Base-by-base conservation (phyloP, 768 basidiomycete species). In the Pseudohyphozyma bogoriensis region DNA sequence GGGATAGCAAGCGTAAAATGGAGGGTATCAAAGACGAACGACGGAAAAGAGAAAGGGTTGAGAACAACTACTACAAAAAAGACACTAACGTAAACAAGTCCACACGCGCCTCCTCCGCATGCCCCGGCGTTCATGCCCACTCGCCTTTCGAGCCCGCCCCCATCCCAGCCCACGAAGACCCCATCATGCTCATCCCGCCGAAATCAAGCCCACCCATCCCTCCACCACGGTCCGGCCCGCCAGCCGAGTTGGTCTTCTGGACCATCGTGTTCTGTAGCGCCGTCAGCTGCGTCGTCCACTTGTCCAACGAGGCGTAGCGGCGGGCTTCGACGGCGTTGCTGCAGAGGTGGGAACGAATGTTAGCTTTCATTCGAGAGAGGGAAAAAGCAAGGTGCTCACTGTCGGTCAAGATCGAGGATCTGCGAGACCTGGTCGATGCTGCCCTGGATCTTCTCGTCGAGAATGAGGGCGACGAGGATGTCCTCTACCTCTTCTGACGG, bases 361-460 rank as follows among this genome's bases (percentile, higher is more conserved):
- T 42, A 26, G 5, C 29, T 8, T 28, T 20, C 42, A 22, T 11
- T 28, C 31, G 55, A 22, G 57, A 35, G 35, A 44, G 36, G 47
- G 3, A 39, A 54, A 50, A 61, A 26, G 15, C 56, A 44, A 31
- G 50, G 59, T 39, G 70, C 67, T 50, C 50, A 59, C 55, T 56
- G 42, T 47, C 26, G 51, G 39, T 66, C 65, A 33, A 99, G 78
- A 70, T 97, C 89, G 20, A 99, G 78, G 56, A 89, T 79, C 80
- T 91, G 91, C 39, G 87, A 83, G 40, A 95, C 90, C 76, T 99
- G 95, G 74, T 99, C 93, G 70, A 99, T 96, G 65, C 85, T 81
- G 15, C 95, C 95, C 67, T 93, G 88, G 15, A 99, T 89, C 72
- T 89, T 93, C n/a, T 89, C 89, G 73, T 99, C 95, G 29, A 97